Evolutionary conservation across 176 grass and related monocot species (phyloP).

Genomic region (Triticum turgidum): DNA sequence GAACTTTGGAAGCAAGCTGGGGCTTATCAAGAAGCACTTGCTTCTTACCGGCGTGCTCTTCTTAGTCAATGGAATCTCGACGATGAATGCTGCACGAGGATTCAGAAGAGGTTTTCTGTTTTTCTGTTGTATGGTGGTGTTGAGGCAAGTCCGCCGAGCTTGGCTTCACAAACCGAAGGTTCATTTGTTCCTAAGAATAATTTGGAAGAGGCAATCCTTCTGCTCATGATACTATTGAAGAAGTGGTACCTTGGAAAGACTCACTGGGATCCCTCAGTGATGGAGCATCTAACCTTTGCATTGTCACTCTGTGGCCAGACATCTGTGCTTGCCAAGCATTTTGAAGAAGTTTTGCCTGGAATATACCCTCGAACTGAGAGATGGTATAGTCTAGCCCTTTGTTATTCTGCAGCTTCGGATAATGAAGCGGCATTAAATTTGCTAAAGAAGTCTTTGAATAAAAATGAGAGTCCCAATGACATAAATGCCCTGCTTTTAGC

Average conservation of each 20-base stretch:
- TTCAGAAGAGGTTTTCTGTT: slow-evolving; percentile 92
- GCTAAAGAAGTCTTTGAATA: slow-evolving; percentile 76
- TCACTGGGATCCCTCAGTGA: slow-evolving; percentile 87
- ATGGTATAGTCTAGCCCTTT: slow-evolving; percentile 87
- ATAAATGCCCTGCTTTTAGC: slow-evolving; percentile 71
- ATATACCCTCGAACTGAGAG: slow-evolving; percentile 79
- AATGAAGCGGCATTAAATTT: slow-evolving; percentile 78
- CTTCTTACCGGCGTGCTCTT: slow-evolving; percentile 83
- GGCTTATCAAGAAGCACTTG: slow-evolving; percentile 67
- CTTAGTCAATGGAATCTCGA: slow-evolving; percentile 97
- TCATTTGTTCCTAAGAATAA: slow-evolving; percentile 94
- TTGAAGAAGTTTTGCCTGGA: slow-evolving; percentile 87
- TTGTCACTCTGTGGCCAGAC: slow-evolving; percentile 85
- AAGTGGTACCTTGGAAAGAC: slow-evolving; percentile 81
- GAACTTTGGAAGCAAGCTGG: slow-evolving; percentile 96
- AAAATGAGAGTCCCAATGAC: slow-evolving; percentile 72
- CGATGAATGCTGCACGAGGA: slow-evolving; percentile 74
- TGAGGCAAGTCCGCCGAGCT: slow-evolving; percentile 70
- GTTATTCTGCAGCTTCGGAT: slow-evolving; percentile 60
- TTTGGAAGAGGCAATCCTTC: slow-evolving; percentile 91
- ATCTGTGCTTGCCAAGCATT: slow-evolving; percentile 64
- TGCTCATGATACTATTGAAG: slow-evolving; percentile 82
- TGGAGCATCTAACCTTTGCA: slow-evolving; percentile 90
- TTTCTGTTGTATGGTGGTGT: slow-evolving; percentile 85
- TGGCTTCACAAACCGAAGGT: slow-evolving; percentile 80